phyloP scores from a whole-genome alignment of 768 basidiomycete genomes.

The Russula earlei region DNA sequence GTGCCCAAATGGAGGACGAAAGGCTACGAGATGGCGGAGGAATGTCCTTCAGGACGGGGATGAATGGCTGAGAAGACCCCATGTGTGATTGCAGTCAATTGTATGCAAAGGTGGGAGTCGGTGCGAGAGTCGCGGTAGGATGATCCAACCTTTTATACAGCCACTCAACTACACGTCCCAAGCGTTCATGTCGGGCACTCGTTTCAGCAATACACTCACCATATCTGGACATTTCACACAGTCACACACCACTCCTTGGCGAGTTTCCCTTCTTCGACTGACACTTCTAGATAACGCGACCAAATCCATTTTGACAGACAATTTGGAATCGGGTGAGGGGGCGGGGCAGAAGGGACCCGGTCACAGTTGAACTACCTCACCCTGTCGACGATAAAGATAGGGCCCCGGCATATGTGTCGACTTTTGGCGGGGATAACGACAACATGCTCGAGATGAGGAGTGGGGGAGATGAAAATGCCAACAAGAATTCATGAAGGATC shows the following conservation, averaged over 20 bases:
- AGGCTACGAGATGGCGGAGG: slow-evolving; percentile 17
- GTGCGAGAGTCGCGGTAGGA: slow-evolving; percentile 7
- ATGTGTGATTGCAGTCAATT: background rate
- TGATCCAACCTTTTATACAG: slow-evolving; percentile 18
- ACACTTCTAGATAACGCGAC: slow-evolving; percentile 17
- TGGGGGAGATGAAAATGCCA: background rate
- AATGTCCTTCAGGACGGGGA: slow-evolving; percentile 13
- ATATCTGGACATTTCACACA: slow-evolving; percentile 16
- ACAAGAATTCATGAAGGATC: slow-evolving; percentile 13
- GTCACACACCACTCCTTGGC: slow-evolving; percentile 13
- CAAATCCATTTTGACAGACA: slow-evolving; percentile 4
- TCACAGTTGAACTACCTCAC: background rate
- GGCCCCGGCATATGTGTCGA: background rate
- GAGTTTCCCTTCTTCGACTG: slow-evolving; percentile 15
- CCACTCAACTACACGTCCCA: slow-evolving; percentile 3
- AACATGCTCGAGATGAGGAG: background rate
- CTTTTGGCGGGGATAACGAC: background rate
- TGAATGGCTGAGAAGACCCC: slow-evolving; percentile 18
- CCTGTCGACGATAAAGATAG: background rate
- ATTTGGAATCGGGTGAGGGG: slow-evolving; percentile 1
- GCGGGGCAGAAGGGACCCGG: background rate
- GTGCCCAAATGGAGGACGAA: slow-evolving; percentile 66
- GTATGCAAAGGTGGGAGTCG: slow-evolving; percentile 9
- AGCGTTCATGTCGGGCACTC: background rate
- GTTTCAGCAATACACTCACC: slow-evolving; percentile 12